phyloP scores from a whole-genome alignment of 2,329 filamentous ascomycete genomes.

The Fusarium foetens region DNA sequence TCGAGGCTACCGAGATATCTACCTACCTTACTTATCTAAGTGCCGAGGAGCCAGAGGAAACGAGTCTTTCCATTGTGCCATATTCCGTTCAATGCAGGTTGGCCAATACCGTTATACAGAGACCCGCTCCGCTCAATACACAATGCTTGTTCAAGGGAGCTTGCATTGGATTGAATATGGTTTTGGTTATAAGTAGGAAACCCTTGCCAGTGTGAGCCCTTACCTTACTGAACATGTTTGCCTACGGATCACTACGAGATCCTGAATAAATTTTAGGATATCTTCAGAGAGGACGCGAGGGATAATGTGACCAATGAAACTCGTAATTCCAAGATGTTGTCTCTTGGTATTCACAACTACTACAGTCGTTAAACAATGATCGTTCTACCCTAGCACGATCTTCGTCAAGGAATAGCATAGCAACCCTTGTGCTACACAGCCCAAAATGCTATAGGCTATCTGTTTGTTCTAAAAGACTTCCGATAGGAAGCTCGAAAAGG shows the following conservation, averaged over 20 bases:
- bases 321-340: neutral
- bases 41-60: neutral
- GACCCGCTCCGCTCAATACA: conserved; percentile 6
- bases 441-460: conserved; percentile 1
- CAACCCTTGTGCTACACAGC: neutral
- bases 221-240: neutral
- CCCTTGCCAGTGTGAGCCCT: neutral
- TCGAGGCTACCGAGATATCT: neutral
- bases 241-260: no score
- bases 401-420: conserved; percentile 1
- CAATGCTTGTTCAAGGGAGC: neutral
- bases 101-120: neutral
- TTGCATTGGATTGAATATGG: neutral
- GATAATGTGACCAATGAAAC: neutral
- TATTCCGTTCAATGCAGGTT: neutral
- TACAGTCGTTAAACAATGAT: conserved; percentile 14
- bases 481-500: neutral
- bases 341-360: conserved; percentile 1
- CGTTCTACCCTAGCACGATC: conserved; percentile 16
- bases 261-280: neutral
- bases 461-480: conserved; percentile 21
- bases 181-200: neutral
- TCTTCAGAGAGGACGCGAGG: neutral
- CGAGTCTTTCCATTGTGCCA: neutral
- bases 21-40: neutral